These are phyloP conservation scores for Camelina neglecta DNA, from an alignment of 345 rosid species.

Conservation along the genomic window DNA sequence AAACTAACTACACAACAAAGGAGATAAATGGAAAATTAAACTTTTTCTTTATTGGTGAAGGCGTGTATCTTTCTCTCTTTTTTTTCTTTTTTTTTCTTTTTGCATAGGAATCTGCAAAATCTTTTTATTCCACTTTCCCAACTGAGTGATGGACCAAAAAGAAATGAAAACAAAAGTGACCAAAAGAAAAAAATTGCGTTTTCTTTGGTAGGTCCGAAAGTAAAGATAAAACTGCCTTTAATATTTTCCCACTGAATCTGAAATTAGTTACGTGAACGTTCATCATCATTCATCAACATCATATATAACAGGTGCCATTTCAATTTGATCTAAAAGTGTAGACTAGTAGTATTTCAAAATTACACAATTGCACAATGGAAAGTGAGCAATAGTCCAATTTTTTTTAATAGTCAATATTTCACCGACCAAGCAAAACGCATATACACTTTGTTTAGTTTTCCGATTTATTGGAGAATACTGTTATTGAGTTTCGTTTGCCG, in stretches of 20 bases:
- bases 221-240: background rate
- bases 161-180: background rate
- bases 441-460: background rate
- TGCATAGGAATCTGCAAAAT: background rate
- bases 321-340: background rate
- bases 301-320: background rate
- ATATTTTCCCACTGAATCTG: background rate
- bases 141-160: background rate
- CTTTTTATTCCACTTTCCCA: background rate
- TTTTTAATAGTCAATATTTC: slow-evolving; percentile 16
- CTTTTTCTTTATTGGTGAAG: slow-evolving; percentile 17
- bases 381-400: background rate
- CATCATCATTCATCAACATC: background rate
- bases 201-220: background rate
- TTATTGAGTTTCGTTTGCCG: slow-evolving; percentile 6
- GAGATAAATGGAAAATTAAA: background rate
- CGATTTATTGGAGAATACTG: slow-evolving; percentile 1
- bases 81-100: background rate
- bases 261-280: background rate
- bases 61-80: slow-evolving; percentile 8
- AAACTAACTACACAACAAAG: slow-evolving; percentile 2
- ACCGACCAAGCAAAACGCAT: slow-evolving; percentile 30
- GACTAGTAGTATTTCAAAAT: background rate
- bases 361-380: background rate
- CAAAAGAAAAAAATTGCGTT: background rate